Conservation (phyloP, 192 early-diverging fungal species). For the Podila horticola region DNA sequence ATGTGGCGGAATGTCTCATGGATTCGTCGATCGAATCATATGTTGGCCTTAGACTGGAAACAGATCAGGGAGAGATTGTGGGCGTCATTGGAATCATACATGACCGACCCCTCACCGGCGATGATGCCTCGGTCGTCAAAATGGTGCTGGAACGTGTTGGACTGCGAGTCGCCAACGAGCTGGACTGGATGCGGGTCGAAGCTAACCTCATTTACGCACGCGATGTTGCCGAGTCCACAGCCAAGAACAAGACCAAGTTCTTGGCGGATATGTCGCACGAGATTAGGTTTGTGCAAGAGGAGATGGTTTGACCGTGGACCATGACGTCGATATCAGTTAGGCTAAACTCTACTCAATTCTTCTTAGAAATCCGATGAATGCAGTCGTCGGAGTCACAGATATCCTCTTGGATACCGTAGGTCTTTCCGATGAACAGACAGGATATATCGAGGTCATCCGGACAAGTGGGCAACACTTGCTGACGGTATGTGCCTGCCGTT, state of each 20-base stretch:
- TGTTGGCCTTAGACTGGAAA: slow-evolving; percentile 54
- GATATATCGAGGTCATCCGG: slow-evolving; percentile 63
- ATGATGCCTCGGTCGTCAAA: slow-evolving; percentile 38
- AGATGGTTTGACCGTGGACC: neutral
- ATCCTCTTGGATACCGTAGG: slow-evolving; percentile 57
- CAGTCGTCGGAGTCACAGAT: slow-evolving; percentile 63
- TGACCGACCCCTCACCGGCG: slow-evolving; percentile 27
- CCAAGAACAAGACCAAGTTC: slow-evolving; percentile 66
- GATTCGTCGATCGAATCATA: slow-evolving; percentile 45
- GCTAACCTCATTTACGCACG: slow-evolving; percentile 53
- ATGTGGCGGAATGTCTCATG: slow-evolving; percentile 33
- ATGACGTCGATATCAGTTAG: neutral
- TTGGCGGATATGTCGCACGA: slow-evolving; percentile 68
- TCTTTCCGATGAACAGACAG: slow-evolving; percentile 58
- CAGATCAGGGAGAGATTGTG: slow-evolving; percentile 41
- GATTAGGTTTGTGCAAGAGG: slow-evolving; percentile 49
- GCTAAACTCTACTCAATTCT: neutral
- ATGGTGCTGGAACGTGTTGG: slow-evolving; percentile 44
- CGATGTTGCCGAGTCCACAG: slow-evolving; percentile 58
- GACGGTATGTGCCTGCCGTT: slow-evolving; percentile 49
- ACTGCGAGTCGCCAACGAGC: slow-evolving; percentile 49
- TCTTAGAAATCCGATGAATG: slow-evolving; percentile 65
- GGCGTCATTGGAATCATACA: slow-evolving; percentile 56
- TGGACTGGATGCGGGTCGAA: slow-evolving; percentile 52
- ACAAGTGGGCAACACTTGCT: slow-evolving; percentile 68